Evolutionary conservation across 176 grass and related monocot genomes (phyloP).

Genomic region (Paspalum vaginatum): DNA sequence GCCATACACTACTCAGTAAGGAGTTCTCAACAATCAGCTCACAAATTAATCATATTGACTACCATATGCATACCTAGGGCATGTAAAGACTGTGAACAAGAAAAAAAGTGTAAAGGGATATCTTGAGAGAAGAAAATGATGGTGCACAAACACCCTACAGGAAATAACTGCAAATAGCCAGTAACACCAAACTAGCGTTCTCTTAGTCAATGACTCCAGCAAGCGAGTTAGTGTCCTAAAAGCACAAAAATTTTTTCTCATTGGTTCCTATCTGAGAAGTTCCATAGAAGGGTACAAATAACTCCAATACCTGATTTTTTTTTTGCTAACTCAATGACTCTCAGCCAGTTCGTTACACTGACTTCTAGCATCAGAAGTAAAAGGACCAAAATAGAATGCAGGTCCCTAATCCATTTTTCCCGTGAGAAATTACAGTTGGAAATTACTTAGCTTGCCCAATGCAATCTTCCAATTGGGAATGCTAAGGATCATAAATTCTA

Average conservation of each 20-base stretch:
- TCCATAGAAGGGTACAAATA: conserved; percentile 20
- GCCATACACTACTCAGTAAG: background rate
- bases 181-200: background rate
- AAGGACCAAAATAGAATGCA: conserved; percentile 1
- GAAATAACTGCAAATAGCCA: conserved; percentile 3
- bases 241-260: background rate
- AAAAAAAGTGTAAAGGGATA: background rate
- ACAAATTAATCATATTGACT: background rate
- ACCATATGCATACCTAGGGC: background rate
- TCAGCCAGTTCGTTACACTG: background rate
- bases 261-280: background rate
- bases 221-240: conserved; percentile 10
- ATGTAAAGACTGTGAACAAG: conserved; percentile 3
- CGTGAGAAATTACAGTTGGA: background rate
- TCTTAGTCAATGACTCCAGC: background rate
- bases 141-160: conserved; percentile 5
- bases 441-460: background rate
- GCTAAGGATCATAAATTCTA: background rate
- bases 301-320: background rate
- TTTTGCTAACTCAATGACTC: background rate
- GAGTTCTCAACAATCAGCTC: background rate
- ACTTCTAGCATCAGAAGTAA: background rate
- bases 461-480: background rate
- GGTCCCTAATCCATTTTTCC: background rate
- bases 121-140: background rate